Percentiles rank a stretch among this genome's conserved stretches.
Evolutionary conservation across 139 green algal species (phyloP).

Genomic region (Asterochloris erici): DNA sequence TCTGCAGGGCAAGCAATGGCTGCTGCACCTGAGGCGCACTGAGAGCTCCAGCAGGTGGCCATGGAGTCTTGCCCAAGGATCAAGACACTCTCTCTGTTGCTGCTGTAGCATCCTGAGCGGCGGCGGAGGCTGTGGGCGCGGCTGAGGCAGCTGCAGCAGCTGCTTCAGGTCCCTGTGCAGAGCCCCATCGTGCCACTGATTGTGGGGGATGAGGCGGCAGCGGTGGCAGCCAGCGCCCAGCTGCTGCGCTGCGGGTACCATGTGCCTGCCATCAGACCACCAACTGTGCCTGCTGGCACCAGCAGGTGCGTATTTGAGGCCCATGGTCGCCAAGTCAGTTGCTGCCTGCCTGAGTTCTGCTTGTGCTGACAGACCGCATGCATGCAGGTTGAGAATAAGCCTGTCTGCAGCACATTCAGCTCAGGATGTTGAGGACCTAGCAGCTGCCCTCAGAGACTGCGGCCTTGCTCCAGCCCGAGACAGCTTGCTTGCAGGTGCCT

Average conservation of each 20-base stretch:
- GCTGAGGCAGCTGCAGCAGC: conserved; percentile 30
- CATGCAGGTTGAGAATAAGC: conserved; percentile 61
- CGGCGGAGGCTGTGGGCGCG: conserved; percentile 58
- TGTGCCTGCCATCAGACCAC: conserved; percentile 89
- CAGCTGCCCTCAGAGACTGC: conserved; percentile 27
- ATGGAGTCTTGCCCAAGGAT: too few relatives aligned
- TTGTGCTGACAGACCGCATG: neutral
- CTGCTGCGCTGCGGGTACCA: conserved; percentile 75
- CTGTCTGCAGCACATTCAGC: conserved; percentile 72
- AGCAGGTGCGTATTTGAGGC: conserved; percentile 40
- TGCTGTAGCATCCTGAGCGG: conserved; percentile 74
- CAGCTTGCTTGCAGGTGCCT: too few relatives aligned
- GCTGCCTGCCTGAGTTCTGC: neutral
- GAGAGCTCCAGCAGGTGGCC: too few relatives aligned
- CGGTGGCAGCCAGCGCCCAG: conserved; percentile 45
- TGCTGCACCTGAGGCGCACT: too few relatives aligned
- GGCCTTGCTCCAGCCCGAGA: conserved; percentile 1
- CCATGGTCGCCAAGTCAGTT: neutral
- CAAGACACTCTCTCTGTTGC: neutral
- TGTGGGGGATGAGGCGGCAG: conserved; percentile 61
- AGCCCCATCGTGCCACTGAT: conserved; percentile 87
- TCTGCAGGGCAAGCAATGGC: too few relatives aligned
- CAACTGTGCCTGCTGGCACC: conserved; percentile 84
- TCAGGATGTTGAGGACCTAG: conserved; percentile 58
- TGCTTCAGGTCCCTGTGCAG: conserved; percentile 49